Evolutionary conservation across 306 rosid species (phyloP).

Genomic region (Echinosophora koreensis): DNA sequence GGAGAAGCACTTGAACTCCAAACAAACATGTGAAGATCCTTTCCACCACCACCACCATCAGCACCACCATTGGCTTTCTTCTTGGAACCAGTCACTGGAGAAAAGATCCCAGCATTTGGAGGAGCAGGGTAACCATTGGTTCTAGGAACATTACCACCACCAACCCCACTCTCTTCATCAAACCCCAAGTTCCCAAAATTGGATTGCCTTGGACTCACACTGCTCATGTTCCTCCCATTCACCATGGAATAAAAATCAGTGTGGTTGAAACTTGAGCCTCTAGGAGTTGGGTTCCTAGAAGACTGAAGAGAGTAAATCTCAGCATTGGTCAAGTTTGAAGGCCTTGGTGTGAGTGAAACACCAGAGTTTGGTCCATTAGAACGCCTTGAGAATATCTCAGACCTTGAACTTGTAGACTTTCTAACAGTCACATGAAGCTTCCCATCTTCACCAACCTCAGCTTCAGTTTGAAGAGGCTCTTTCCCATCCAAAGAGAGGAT

Average conservation of each 20-base stretch:
- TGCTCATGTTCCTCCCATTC: slow-evolving; percentile 56
- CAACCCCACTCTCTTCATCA: slow-evolving; percentile 69
- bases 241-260: slow-evolving; percentile 77
- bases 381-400: slow-evolving; percentile 70
- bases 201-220: slow-evolving; percentile 74
- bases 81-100: slow-evolving; percentile 71
- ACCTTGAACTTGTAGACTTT: slow-evolving; percentile 70
- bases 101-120: slow-evolving; percentile 67
- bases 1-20: slow-evolving; percentile 97
- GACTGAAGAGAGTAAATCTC: slow-evolving; percentile 85
- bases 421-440: slow-evolving; percentile 78
- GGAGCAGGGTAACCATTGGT: slow-evolving; percentile 67
- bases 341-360: slow-evolving; percentile 73
- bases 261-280: slow-evolving; percentile 87
- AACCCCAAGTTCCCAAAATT: slow-evolving; percentile 65
- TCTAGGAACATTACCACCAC: slow-evolving; percentile 35
- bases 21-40: slow-evolving; percentile 89
- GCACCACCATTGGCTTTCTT: slow-evolving; percentile 51
- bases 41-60: slow-evolving; percentile 62
- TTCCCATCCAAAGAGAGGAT: slow-evolving; percentile 78
- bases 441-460: slow-evolving; percentile 87
- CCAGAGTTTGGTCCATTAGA: slow-evolving; percentile 74
- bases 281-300: slow-evolving; percentile 83
- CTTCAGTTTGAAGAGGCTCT: slow-evolving; percentile 79
- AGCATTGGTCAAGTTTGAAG: slow-evolving; percentile 80